Evolutionary conservation across 2,329 filamentous ascomycete species (phyloP), one percentile per base, ranked within the genome.

Genomic region (Clarireedia homoeocarpa): DNA sequence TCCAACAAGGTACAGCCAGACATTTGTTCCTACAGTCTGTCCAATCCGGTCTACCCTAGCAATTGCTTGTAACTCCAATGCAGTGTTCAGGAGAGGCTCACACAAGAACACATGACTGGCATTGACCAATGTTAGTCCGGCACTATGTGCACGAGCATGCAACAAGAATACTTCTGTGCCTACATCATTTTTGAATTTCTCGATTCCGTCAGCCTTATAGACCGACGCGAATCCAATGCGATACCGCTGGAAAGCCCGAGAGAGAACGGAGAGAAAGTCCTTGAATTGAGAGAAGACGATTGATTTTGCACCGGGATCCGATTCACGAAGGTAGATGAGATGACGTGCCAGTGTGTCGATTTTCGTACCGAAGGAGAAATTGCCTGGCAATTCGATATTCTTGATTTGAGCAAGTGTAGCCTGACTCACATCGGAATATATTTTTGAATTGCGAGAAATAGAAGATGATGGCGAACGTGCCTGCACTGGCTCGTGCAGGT

Each of bases 11-110:
- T 97, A 97, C 71, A 96, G 86, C 88, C 91, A 97, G 1, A 97
- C 91, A 0, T 89, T 96, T 0, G 94, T 99, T 62, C 88, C 80
- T 51, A 88, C 84, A 61, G 85, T 79, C 71, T 97, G 94, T 0
- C 94, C 94, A 61, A 99, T 99, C 38, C 94, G 84, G 69, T 99
- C 91, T 1, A 99, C 91, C 55, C 94, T 86, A 0, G 92, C 91
- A 66, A 97, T 95, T 14, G 91, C 92, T 71, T 99, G 94, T 9
- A 97, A 78, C 71, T 97, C 94, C 15, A 99, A 83, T 0, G 91
- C 91, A 0, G 92, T 92, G 67, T 97, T 96, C 63, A 97, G 83
- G 3, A 97, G 76, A 2, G 94, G 94, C 68, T 99, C 94, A 69
- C 91, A 96, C 4, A 99, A 79, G 67, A 97, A 95, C 1, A 97